Evolutionary conservation across 1,139 yeast genomes (phyloP), one percentile per base, ranked within the genome.

Genomic region (Geotrichum candidum): DNA sequence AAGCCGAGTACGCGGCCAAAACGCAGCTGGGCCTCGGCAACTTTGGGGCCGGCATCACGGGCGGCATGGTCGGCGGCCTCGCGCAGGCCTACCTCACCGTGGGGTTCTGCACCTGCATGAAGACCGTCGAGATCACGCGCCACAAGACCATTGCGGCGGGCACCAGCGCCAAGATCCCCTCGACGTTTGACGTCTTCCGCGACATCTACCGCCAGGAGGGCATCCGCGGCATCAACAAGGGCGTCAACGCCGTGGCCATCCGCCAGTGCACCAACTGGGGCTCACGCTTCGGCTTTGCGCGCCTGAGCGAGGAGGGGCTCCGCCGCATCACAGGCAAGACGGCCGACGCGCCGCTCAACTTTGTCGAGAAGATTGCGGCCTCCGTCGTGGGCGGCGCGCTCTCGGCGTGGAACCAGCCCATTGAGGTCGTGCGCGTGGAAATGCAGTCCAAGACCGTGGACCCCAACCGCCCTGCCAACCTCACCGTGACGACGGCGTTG

Each of bases 251-350:
- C 15, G 98, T 94, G 65, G 99, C 99, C 48, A 88, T 94, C 69
- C 87, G 99, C 78, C 99, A 94, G 76, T 88, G 91, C 88, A 92
- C 99, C 68, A 94, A 94, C 77, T 94, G 99, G 99, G 99, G 99
- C 60, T 90, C 97, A 33, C 83, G 99, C 73, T 94, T 92, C 73
- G 99, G 98, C 51, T 82, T 94, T 58, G 83, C 96, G 22, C 84
- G 99, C 73, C 82, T 92, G 72, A 96, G 96, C 31, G 99, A 94
- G 79, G 96, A 89, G 69, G 81, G 78, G 9, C 90, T 94, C 70
- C 85, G 91, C 72, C 80, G 78, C 56, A 60, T 81, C 29, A 82
- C 86, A 31, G 86, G 86, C 60, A 88, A 90, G 76, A 76, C 78
- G 31, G 81, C 83, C 56, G 81, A 81, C 63, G 87, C 87, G 60